Conservation (phyloP, 345 rosid species). For the Excoecaria agallocha region DNA sequence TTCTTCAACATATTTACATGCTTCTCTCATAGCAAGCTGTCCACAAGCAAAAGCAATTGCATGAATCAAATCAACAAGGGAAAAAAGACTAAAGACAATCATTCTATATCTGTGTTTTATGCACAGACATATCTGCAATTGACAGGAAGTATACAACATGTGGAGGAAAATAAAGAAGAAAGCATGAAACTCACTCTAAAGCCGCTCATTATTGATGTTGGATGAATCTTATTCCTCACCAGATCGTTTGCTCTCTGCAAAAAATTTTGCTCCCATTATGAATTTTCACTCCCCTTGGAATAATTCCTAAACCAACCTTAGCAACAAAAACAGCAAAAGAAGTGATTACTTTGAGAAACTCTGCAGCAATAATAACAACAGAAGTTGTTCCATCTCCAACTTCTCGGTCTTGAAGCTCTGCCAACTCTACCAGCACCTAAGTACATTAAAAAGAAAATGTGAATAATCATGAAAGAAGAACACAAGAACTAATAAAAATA, state of each 20-base stretch:
- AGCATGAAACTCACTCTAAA: conserved; percentile 57
- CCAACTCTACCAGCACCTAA: conserved; percentile 94
- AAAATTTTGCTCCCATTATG: conserved; percentile 19
- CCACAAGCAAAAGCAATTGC: conserved; percentile 14
- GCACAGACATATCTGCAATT: background rate
- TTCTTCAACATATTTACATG: conserved; percentile 89
- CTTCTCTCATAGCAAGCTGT: conserved; percentile 99
- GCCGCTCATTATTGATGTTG: conserved; percentile 95
- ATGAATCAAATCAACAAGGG: background rate
- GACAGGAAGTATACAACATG: background rate
- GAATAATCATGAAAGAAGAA: background rate
- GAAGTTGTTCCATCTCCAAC: conserved; percentile 98
- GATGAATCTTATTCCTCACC: conserved; percentile 96
- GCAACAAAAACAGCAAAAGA: background rate
- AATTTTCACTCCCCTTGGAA: background rate
- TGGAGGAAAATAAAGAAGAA: background rate
- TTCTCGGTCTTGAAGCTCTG: conserved; percentile 97
- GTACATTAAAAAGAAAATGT: conserved; percentile 6
- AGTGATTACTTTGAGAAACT: conserved; percentile 62
- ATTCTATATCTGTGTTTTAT: background rate
- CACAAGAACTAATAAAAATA: background rate
- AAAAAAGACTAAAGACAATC: background rate
- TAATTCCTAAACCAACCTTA: background rate
- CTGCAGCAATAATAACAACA: conserved; percentile 92
- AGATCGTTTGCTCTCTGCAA: conserved; percentile 90